Conservation (phyloP, 1,284 basidiomycete genomes). For the Ganoderma lucidum region DNA sequence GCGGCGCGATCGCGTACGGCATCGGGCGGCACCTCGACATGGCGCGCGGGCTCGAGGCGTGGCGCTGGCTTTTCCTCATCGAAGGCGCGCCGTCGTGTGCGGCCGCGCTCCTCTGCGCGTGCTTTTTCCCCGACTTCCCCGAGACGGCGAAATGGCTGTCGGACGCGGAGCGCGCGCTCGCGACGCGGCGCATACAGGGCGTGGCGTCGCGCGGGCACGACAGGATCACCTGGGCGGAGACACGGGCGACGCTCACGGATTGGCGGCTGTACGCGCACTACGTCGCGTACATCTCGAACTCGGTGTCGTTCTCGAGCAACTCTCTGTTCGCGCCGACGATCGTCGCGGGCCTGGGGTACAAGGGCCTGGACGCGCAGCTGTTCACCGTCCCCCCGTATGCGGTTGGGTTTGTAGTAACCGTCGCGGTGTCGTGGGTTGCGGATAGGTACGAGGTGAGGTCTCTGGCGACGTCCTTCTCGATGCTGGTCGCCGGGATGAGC, state of each 20-base stretch:
- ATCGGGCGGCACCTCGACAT: conserved; percentile 46
- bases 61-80: conserved; percentile 55
- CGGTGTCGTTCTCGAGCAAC: conserved; percentile 45
- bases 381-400: conserved; percentile 64
- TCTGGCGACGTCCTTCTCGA: conserved; percentile 26
- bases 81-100: conserved; percentile 55
- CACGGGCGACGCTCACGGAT: conserved; percentile 41
- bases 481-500: conserved; percentile 27
- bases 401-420: conserved; percentile 45
- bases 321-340: conserved; percentile 49
- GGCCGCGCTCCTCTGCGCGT: conserved; percentile 47
- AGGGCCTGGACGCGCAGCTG: conserved; percentile 56
- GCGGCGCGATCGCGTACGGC: conserved; percentile 50
- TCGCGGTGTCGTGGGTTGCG: conserved; percentile 34
- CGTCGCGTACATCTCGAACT: conserved; percentile 43
- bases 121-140: conserved; percentile 54
- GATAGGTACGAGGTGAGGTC: conserved; percentile 33
- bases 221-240: conserved; percentile 41
- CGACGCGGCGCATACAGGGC: conserved; percentile 39
- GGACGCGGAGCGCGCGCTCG: conserved; percentile 43
- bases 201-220: conserved; percentile 40
- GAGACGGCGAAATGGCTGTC: conserved; percentile 52
- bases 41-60: conserved; percentile 42
- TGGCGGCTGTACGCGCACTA: conserved; percentile 46
- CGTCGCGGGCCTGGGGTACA: conserved; percentile 52